Evolutionary conservation across 2,329 filamentous ascomycete species (phyloP), one percentile per base, ranked within the genome.

Genomic region (Scolecobasidium constrictum): DNA sequence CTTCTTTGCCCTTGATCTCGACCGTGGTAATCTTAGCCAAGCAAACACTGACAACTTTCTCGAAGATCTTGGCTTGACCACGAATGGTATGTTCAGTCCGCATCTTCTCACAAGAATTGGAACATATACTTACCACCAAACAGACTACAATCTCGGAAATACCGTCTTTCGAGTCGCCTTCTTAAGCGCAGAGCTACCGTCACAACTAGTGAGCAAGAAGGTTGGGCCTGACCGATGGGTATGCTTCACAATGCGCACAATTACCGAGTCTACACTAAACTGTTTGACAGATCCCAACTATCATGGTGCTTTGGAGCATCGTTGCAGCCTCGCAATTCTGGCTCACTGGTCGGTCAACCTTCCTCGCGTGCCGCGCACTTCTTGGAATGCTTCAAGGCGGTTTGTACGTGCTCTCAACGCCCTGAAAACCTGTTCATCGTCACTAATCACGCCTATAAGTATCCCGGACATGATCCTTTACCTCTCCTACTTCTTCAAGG

Each of bases 1-100:
- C 64, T 71, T 71, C 49, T 67, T 69, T 51, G 60, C 66, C 0
- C 61, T 75, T 20, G 69, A 75, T 46, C 57, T 73, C 4, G 52
- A 54, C 28, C 45, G 52, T 3, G 41, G 46, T 19, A 54, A 55
- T 33, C 45, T 54, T 17, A 13, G 21, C 9, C 53, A 56, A 40
- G 53, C 52, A 1, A 44, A 48, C 13, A 52, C 53, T 1, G 51
- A 56, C 35, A 50, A 53, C 37, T 51, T 55, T 22, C 46, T 56
- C 3, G 42, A 45, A 2, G 48, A 55, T 23, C 40, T 55, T 18
- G 19, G 43, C 20, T 19, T 55, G 33, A 55, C 46, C 17, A 54
- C 53, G 3, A 53, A 55, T 45, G 52, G 40, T 43, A 39, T 9
- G 31, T 40, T n/a, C 15, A 7, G 12, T 16, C 20, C 35, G n/a